phyloP scores from a whole-genome alignment of 208 protist genomes.

The Wallacemonas rigidus region DNA sequence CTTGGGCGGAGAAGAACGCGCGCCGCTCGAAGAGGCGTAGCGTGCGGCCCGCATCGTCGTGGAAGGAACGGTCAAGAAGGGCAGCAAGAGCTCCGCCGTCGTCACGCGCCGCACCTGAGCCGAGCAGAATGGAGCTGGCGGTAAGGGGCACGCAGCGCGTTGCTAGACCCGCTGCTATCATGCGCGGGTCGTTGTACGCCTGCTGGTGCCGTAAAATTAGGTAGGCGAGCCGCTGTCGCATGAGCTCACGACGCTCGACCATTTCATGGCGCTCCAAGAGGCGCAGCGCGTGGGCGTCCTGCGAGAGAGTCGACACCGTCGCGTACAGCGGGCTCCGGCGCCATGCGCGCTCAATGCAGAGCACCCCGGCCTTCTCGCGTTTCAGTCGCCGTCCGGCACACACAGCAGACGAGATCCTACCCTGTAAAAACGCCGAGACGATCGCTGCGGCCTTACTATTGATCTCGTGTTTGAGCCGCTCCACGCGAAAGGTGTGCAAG shows the following conservation, averaged over 20 bases:
- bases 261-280: slow-evolving; percentile 51
- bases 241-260: slow-evolving; percentile 67
- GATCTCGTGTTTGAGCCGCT: background rate
- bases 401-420: background rate
- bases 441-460: slow-evolving; percentile 2
- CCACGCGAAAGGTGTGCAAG: background rate
- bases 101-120: background rate
- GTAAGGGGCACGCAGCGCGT: slow-evolving; percentile 22
- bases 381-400: background rate
- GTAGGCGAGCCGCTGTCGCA: slow-evolving; percentile 43
- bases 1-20: slow-evolving; percentile 49
- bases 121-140: slow-evolving; percentile 7
- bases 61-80: background rate
- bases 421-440: slow-evolving; percentile 28
- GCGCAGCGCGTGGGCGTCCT: slow-evolving; percentile 30
- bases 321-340: slow-evolving; percentile 23
- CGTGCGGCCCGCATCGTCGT: slow-evolving; percentile 21
- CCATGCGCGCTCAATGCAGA: slow-evolving; percentile 58
- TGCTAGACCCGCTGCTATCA: slow-evolving; percentile 34
- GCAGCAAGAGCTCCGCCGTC: background rate
- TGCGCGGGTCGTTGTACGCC: slow-evolving; percentile 55
- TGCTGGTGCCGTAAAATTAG: slow-evolving; percentile 60
- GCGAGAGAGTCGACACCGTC: slow-evolving; percentile 20
- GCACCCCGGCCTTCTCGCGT: slow-evolving; percentile 20
- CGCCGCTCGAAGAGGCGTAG: slow-evolving; percentile 36